Evolutionary conservation across 768 basidiomycete genomes (phyloP), one percentile per base, ranked within the genome.

Genomic region (Crassisporium funariophilum): DNA sequence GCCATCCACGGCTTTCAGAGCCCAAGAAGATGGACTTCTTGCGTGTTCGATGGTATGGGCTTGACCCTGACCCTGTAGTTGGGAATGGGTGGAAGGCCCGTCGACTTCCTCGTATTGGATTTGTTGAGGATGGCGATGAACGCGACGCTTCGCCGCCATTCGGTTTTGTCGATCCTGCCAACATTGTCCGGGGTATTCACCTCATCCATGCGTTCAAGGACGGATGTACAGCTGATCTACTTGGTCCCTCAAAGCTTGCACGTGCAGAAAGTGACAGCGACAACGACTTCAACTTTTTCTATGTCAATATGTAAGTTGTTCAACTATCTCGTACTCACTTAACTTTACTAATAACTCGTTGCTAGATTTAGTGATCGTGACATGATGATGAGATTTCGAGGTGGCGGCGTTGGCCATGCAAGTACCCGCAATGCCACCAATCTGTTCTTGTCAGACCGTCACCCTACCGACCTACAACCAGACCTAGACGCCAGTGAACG

Each of bases 101-200:
- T 8, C 47, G 46, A 0, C 20, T 64, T 1, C 57, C 49, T n/a
- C 52, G 44, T 7, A 25, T 76, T 27, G 62, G 62, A 3, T 80
- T 74, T 43, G 45, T 77, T 2, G 48, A 64, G 1, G 42, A 54
- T 35, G 38, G 40, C 9, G 35, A 50, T 10, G 29, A 41, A 0
- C 52, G 54, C 2, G 63, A n/a, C n/a, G 29, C 11, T n/a, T 44
- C 49, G 3, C 41, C 31, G 0, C 64, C 71, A 2, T 81, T 78
- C 51, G 68, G 76, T 0, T 82, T 82, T 38, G 19, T 80, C 0
- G 65, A 80, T 50, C 79, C 78, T 0, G 44, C 47, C 0, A 50
- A 58, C 0, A 64, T 81, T 3, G 54, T 81, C 21, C 58, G 69
- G 0, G 69, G 58, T 0, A 59, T 53, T 1, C 76, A 81, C 49